Conservation (phyloP, 1,284 basidiomycete genomes). For the Naganishia cerealis region DNA sequence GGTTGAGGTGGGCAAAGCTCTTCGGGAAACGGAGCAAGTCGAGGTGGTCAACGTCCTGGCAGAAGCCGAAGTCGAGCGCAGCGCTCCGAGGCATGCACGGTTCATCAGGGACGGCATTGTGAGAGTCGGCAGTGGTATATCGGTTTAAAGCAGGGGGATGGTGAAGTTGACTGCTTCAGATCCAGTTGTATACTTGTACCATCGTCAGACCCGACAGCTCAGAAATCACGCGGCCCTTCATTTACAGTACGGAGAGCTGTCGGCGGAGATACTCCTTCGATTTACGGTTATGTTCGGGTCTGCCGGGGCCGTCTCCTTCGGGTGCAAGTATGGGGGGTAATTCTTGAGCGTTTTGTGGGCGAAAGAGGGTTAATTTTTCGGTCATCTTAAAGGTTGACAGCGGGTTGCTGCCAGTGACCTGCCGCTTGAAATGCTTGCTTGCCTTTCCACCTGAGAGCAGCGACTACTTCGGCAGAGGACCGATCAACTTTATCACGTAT, state of each 20-base stretch:
- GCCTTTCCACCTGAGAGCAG: no score
- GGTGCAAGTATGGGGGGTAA: neutral
- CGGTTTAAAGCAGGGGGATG: neutral
- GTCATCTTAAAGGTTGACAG: no score
- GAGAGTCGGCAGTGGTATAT: neutral
- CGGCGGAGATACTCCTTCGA: neutral
- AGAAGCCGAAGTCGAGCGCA: constrained; percentile 21
- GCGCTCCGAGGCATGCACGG: constrained; percentile 24
- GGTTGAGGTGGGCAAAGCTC: neutral
- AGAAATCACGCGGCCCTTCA: neutral
- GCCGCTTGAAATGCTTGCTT: no score
- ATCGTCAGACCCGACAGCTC: constrained; percentile 12
- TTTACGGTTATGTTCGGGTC: constrained; percentile 26
- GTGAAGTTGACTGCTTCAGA: neutral
- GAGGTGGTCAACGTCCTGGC: constrained; percentile 19
- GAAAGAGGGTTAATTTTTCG: neutral
- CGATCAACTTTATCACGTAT: no score
- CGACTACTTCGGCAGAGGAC: no score
- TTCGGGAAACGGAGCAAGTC: constrained; percentile 5
- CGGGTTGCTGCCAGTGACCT: no score
- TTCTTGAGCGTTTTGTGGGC: neutral
- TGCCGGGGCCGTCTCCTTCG: constrained; percentile 11
- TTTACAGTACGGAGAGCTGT: neutral
- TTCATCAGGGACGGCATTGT: constrained; percentile 22
- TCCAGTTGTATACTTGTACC: constrained; percentile 11